A percentile compares a stretch with the other conserved stretches of the same genome.
Conservation (phyloP, 139 green algal species). For the Auxenochlorella protothecoides region DNA sequence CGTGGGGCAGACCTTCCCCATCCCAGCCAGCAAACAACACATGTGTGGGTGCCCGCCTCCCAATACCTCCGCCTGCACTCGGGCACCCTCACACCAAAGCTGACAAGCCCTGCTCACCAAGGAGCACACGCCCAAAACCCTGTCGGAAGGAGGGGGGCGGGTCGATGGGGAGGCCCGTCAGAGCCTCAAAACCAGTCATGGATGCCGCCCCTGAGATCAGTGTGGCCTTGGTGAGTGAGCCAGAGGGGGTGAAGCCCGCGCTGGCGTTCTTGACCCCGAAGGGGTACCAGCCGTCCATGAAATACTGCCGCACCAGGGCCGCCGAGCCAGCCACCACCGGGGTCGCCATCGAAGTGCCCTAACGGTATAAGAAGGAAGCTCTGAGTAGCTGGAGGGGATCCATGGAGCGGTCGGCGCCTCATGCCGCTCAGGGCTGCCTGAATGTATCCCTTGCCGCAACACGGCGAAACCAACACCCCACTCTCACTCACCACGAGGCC, state of each 20-base stretch:
- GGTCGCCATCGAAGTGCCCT: conserved; percentile 88
- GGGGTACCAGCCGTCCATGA: conserved; percentile 44
- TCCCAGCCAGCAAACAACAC: too few species aligned
- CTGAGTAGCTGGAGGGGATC: background rate
- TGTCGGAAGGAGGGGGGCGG: conserved; percentile 51
- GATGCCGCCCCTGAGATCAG: conserved; percentile 47
- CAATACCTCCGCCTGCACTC: too few species aligned
- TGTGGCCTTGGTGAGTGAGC: conserved; percentile 69
- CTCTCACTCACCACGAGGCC: background rate
- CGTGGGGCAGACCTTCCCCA: too few species aligned
- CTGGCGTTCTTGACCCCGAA: background rate
- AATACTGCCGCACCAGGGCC: conserved; percentile 74
- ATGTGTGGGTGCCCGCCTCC: too few species aligned
- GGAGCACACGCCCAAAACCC: conserved; percentile 61
- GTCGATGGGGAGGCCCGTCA: conserved; percentile 52
- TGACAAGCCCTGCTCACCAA: conserved; percentile 23
- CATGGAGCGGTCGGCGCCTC: too few species aligned
- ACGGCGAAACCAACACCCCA: too few species aligned
- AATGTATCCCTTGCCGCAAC: too few species aligned
- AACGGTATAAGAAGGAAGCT: background rate
- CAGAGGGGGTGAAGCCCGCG: conserved; percentile 54
- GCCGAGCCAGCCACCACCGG: conserved; percentile 49
- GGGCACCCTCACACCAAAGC: too few species aligned
- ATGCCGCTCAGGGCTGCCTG: too few species aligned
- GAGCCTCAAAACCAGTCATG: conserved; percentile 28